These are phyloP conservation scores for Sonneratia alba DNA, from an alignment of 345 rosid genomes.

Conservation along the genomic window DNA sequence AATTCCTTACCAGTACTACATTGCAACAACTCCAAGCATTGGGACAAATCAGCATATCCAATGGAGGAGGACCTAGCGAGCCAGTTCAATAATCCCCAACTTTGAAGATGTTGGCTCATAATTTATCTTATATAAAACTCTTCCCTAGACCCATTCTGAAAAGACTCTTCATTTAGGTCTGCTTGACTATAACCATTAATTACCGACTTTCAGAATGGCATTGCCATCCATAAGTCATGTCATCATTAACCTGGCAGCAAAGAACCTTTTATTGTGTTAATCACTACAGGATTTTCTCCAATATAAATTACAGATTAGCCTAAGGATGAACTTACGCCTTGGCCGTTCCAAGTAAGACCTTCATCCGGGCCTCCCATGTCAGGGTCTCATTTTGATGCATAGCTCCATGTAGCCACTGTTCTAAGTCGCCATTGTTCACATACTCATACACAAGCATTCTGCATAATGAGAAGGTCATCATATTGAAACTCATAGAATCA, in stretches of 20 bases:
- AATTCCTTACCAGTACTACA: neutral
- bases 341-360: conserved; percentile 65
- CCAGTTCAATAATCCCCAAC: neutral
- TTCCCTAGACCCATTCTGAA: neutral
- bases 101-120: neutral
- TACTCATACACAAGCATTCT: conserved; percentile 89
- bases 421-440: conserved; percentile 81
- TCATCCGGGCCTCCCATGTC: conserved; percentile 87
- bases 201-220: too few relatives aligned
- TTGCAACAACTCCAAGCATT: neutral
- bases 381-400: conserved; percentile 47
- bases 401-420: conserved; percentile 77
- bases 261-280: too few relatives aligned
- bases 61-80: too few relatives aligned
- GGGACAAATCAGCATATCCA: neutral
- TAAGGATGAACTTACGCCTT: conserved; percentile 60
- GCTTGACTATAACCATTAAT: neutral
- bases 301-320: neutral
- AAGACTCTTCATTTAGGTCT: neutral
- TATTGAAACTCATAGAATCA: neutral
- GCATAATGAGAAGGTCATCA: conserved; percentile 3
- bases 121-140: neutral
- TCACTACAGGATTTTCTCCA: neutral
- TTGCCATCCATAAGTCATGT: too few relatives aligned
- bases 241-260: neutral